Conservation (phyloP, 257 asterid species). For the Linderniella brevidens region DNA sequence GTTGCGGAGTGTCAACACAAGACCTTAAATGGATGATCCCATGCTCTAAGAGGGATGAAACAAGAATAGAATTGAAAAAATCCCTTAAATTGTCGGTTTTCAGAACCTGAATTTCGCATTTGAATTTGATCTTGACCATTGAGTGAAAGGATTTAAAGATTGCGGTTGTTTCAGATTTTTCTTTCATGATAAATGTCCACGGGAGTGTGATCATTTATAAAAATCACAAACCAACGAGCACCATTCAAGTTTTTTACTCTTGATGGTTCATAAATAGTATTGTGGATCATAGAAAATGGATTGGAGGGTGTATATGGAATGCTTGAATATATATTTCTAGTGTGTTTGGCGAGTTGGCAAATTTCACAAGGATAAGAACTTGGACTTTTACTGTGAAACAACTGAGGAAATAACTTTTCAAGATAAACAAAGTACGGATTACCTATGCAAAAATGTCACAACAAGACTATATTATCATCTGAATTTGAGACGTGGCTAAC, state of each 20-base stretch:
- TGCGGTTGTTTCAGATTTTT: too few species aligned
- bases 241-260: background rate
- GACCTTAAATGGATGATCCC: constrained; percentile 1
- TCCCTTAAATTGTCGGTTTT: too few species aligned
- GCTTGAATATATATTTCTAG: background rate
- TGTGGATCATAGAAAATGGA: constrained; percentile 4
- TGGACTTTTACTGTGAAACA: too few species aligned
- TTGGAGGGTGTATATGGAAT: background rate
- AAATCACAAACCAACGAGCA: constrained; percentile 3
- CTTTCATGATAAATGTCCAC: too few species aligned
- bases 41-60: background rate
- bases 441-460: too few species aligned
- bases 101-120: constrained; percentile 5
- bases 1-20: background rate
- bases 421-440: too few species aligned
- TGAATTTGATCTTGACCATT: constrained; percentile 2
- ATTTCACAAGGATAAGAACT: background rate
- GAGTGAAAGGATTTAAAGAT: background rate
- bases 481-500: too few species aligned
- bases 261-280: constrained; percentile 6
- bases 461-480: too few species aligned
- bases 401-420: too few species aligned
- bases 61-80: background rate
- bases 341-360: background rate
- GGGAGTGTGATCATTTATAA: too few species aligned